Percentiles rank a stretch among this genome's conserved stretches.
These are phyloP conservation scores for Starmerella cellae DNA, from an alignment of 805 yeast species.

Conservation along the genomic window DNA sequence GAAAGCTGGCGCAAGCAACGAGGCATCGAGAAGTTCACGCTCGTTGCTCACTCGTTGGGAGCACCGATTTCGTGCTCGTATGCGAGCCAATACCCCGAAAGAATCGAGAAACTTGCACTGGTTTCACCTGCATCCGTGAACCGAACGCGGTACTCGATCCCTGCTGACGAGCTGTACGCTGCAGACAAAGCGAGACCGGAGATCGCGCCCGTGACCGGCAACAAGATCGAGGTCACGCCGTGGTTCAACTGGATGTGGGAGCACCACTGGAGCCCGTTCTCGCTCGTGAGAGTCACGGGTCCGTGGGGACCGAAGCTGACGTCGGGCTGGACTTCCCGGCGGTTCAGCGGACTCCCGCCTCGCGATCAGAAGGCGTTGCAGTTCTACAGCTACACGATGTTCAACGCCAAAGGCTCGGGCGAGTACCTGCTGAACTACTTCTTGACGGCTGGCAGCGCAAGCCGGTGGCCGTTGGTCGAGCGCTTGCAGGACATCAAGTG, in stretches of 20 bases:
- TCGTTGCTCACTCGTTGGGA: slow-evolving; percentile 85
- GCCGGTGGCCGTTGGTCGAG: slow-evolving; percentile 55
- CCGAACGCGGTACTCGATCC: slow-evolving; percentile 30
- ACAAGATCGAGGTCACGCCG: slow-evolving; percentile 23
- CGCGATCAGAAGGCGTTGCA: slow-evolving; percentile 48
- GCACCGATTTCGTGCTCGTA: slow-evolving; percentile 67
- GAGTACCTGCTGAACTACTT: slow-evolving; percentile 79
- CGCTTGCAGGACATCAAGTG: slow-evolving; percentile 39
- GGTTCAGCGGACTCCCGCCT: slow-evolving; percentile 48
- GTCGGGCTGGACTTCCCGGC: slow-evolving; percentile 76
- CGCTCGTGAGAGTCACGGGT: slow-evolving; percentile 62
- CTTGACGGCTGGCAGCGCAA: slow-evolving; percentile 82
- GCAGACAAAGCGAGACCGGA: neutral
- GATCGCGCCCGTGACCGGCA: slow-evolving; percentile 6
- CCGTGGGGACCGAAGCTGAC: slow-evolving; percentile 74
- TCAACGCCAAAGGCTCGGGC: slow-evolving; percentile 80
- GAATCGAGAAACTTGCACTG: slow-evolving; percentile 56
- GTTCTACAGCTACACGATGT: slow-evolving; percentile 67
- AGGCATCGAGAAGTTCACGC: slow-evolving; percentile 39
- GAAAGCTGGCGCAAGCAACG: slow-evolving; percentile 47
- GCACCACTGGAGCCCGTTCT: slow-evolving; percentile 71
- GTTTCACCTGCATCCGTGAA: slow-evolving; percentile 85
- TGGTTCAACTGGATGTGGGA: slow-evolving; percentile 83
- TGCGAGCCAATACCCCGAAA: slow-evolving; percentile 45
- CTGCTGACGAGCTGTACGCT: slow-evolving; percentile 17